These are phyloP conservation scores for Phytophthora pini DNA, from an alignment of 352 stramenopile species.

Conservation along the genomic window DNA sequence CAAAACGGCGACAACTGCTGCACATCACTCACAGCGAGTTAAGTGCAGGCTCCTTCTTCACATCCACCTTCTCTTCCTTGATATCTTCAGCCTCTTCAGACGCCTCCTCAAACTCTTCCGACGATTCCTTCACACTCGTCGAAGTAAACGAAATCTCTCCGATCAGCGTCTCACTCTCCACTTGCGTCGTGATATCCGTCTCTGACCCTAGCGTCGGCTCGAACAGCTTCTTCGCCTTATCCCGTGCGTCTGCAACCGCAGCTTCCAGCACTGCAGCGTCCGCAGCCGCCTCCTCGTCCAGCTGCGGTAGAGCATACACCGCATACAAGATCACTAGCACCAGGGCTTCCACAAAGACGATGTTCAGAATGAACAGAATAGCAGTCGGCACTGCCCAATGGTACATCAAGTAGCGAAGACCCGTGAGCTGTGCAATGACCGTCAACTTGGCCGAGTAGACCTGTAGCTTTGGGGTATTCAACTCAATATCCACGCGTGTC, in stretches of 20 bases:
- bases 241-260: conserved; percentile 25
- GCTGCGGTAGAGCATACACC: conserved; percentile 61
- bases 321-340: conserved; percentile 72
- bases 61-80: conserved; percentile 30
- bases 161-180: conserved; percentile 48
- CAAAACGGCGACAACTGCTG: neutral
- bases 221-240: conserved; percentile 37
- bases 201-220: conserved; percentile 16
- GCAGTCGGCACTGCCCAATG: conserved; percentile 82
- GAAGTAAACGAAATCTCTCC: conserved; percentile 25
- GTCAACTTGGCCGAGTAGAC: conserved; percentile 78
- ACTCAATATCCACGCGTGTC: conserved; percentile 50
- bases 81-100: conserved; percentile 8
- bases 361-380: conserved; percentile 77
- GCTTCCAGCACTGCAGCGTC: conserved; percentile 28
- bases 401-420: conserved; percentile 88
- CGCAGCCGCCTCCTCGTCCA: conserved; percentile 31
- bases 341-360: conserved; percentile 76
- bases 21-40: conserved; percentile 23
- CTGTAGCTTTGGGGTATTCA: conserved; percentile 79
- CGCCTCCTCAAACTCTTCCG: neutral
- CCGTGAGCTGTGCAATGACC: conserved; percentile 83
- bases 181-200: conserved; percentile 29
- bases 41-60: conserved; percentile 42
- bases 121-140: conserved; percentile 12